Evolutionary conservation across 495 filamentous ascomycete genomes (phyloP).

Genomic region (Trichodelitschia bisporula): DNA sequence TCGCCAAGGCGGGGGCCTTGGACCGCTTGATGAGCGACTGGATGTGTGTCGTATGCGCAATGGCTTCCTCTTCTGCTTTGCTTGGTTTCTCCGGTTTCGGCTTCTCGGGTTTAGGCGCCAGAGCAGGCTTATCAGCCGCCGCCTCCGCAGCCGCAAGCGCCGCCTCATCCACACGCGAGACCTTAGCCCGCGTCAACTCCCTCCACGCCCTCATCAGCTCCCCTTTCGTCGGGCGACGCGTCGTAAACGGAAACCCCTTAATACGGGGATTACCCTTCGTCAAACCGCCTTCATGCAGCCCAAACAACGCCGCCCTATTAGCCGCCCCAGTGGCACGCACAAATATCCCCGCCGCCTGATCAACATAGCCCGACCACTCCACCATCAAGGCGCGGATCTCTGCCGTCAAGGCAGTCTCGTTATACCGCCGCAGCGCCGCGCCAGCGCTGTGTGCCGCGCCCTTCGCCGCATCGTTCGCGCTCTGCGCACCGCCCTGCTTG

Average conservation of each 20-base stretch:
- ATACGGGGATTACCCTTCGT: constrained; percentile 54
- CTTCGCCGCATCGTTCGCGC: constrained; percentile 73
- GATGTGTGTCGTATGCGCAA: constrained; percentile 66
- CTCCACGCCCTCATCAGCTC: constrained; percentile 86
- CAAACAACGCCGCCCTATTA: constrained; percentile 67
- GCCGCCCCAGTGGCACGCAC: constrained; percentile 69
- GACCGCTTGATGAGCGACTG: constrained; percentile 73
- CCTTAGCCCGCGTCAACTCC: constrained; percentile 74
- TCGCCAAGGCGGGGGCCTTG: constrained; percentile 64
- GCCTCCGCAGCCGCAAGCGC: constrained; percentile 24
- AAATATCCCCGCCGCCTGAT: constrained; percentile 62
- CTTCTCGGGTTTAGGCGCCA: constrained; percentile 13
- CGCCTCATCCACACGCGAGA: constrained; percentile 43
- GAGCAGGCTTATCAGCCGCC: constrained; percentile 2
- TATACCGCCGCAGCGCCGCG: constrained; percentile 70
- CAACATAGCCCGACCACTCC: constrained; percentile 66
- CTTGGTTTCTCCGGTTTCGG: constrained; percentile 25
- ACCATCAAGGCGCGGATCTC: constrained; percentile 57
- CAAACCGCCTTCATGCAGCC: constrained; percentile 72
- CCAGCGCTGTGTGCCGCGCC: constrained; percentile 87
- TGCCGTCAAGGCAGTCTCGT: constrained; percentile 63
- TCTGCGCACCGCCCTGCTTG: constrained; percentile 90
- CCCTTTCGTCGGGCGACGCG: constrained; percentile 75
- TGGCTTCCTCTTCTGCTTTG: constrained; percentile 58
- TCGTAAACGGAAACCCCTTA: constrained; percentile 81